Percentiles rank a stretch among this genome's conserved stretches.
Conservation (phyloP, 371 early-diverging fungal genomes). For the Syncephalastrum sp. region DNA sequence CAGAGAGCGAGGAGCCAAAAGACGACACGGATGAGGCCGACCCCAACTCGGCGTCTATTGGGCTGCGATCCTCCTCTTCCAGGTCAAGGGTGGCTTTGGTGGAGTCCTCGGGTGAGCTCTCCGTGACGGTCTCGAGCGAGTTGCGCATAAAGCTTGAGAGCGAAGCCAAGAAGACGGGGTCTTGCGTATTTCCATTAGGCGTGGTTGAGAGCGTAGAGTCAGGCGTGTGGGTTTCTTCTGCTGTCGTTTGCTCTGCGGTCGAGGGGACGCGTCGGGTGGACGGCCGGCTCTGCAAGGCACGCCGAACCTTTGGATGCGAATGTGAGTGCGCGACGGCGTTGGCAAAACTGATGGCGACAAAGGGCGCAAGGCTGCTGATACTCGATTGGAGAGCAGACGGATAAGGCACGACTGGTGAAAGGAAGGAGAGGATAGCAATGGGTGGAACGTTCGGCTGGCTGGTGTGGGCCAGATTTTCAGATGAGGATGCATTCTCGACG, state of each 20-base stretch:
- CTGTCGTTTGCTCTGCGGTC: no score
- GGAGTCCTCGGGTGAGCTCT: constrained; percentile 1
- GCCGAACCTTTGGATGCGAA: constrained; percentile 1
- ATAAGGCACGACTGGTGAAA: constrained; percentile 61
- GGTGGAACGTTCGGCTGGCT: constrained; percentile 37
- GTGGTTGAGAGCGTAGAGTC: constrained; percentile 14
- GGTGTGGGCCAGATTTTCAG: not conserved
- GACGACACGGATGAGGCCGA: constrained; percentile 4
- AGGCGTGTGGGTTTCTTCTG: not conserved
- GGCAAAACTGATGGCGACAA: constrained; percentile 49
- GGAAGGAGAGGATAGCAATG: constrained; percentile 59
- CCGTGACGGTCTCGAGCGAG: constrained; percentile 36
- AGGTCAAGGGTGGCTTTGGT: not conserved
- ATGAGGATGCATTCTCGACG: constrained; percentile 15
- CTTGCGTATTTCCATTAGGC: constrained; percentile 6
- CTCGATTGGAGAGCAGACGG: constrained; percentile 51
- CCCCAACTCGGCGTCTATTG: not conserved
- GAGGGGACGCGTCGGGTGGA: constrained; percentile 1
- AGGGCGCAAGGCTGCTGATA: constrained; percentile 50
- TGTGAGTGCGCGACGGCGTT: constrained; percentile 33
- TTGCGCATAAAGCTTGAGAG: constrained; percentile 31
- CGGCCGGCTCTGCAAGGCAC: not conserved
- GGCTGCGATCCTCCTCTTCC: constrained; percentile 1
- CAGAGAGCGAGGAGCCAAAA: constrained; percentile 9
- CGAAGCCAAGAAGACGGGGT: constrained; percentile 26